Conservation (phyloP, 2,329 filamentous ascomycete species). For the Hypoxylon sp. region DNA sequence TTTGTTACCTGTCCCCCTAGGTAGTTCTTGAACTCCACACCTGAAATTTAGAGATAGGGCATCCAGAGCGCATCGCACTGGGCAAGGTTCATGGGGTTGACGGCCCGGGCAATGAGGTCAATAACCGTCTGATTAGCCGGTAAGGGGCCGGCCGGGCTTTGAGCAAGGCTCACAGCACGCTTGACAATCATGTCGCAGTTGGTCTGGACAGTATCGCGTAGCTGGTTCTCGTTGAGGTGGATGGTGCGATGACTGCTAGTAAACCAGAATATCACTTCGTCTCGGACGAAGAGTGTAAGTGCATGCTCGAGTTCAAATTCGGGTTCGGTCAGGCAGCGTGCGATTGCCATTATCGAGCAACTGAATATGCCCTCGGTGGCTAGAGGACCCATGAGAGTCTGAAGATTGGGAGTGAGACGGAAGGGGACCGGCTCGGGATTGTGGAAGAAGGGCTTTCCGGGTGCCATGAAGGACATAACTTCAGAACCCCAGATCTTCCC, state of each 20-base stretch:
- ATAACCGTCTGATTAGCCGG: slow-evolving; percentile 98
- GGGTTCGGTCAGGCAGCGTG: slow-evolving; percentile 91
- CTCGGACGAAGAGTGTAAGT: slow-evolving; percentile 92
- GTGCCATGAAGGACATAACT: slow-evolving; percentile 89
- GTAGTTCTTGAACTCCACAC: neutral
- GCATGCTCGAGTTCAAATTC: slow-evolving; percentile 94
- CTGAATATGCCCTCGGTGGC: slow-evolving; percentile 97
- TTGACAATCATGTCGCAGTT: slow-evolving; percentile 96
- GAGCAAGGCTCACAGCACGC: slow-evolving; percentile 86
- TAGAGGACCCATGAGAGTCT: slow-evolving; percentile 95
- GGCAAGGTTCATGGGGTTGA: slow-evolving; percentile 90
- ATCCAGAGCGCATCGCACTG: slow-evolving; percentile 96
- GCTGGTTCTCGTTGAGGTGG: slow-evolving; percentile 74
- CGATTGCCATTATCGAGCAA: slow-evolving; percentile 96
- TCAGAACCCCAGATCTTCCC: slow-evolving; percentile 98
- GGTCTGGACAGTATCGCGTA: slow-evolving; percentile 83
- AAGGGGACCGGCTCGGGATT: slow-evolving; percentile 97
- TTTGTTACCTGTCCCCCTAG: neutral
- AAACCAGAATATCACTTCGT: slow-evolving; percentile 99
- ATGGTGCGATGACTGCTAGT: slow-evolving; percentile 79
- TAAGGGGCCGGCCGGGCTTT: slow-evolving; percentile 82
- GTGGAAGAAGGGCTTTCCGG: slow-evolving; percentile 88
- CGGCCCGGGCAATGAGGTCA: slow-evolving; percentile 91
- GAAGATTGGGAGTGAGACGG: slow-evolving; percentile 95
- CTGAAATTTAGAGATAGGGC: slow-evolving; percentile 82